Evolutionary conservation across 176 grass and related monocot genomes (phyloP), one percentile per base, ranked within the genome.

Genomic region (Oryza meridionalis): DNA sequence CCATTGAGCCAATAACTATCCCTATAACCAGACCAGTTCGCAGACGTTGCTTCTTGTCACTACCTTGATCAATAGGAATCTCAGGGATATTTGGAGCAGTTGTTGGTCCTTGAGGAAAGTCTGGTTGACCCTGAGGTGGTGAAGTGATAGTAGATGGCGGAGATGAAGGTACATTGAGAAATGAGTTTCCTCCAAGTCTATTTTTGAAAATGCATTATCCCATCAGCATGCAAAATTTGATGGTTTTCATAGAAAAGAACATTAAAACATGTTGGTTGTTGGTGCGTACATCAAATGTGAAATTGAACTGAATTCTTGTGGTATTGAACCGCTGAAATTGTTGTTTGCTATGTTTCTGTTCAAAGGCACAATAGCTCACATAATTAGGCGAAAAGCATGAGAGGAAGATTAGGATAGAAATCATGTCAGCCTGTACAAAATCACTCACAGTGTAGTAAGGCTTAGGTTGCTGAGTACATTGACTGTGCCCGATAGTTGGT

Each of bases 281-380:
- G 33, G 55, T 77, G 87, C 83, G 37, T 89, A 99, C 96, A 80
- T 88, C 75, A 99, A 87, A 84, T 96, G 92, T 81, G 91, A 88
- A 74, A 99, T 96, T 33, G 90, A 92, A 59, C 69, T 92, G 75
- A 99, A 82, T 22, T 80, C 84, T 67, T 88, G 81, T 2, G 96
- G 96, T 87, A 99, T 89, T 90, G 81, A 91, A 68, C 96, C 96
- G 16, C 84, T 94, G 81, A 99, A 99, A 81, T 99, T 92, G 77
- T 96, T 99, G 80, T 94, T 86, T 47, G 84, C 93, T 82, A 99
- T 91, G 79, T 99, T 96, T 79, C 96, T 99, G 90, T 82, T 53
- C 79, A 77, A 81, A 80, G 44, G 49, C 32, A 25, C 9, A 87
- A 40, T 37, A 75, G 24, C 2, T 59, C 40, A 33, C 11, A 2